Base-by-base conservation (phyloP, 768 basidiomycete genomes). In the Phylloporus sp. region DNA sequence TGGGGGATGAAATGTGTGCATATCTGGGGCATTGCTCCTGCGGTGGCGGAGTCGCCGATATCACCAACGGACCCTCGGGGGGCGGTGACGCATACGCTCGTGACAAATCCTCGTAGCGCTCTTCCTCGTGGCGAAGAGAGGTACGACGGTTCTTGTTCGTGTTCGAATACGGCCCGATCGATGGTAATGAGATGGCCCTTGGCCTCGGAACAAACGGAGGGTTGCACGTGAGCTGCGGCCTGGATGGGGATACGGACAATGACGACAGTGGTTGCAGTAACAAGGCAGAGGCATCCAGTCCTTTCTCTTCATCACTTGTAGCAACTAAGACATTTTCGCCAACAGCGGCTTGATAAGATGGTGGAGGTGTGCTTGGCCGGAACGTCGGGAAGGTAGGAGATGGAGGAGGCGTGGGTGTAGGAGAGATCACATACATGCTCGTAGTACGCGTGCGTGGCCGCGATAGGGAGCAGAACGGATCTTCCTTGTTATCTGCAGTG, bases 51-150 rank as follows among this genome's bases (percentile, higher is more conserved):
- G 57, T 22, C 24, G 57, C 47, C 6, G 62, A 44, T 32, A 68
- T 18, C 12, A 58, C 47, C 11, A 68, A 18, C 2, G 67, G 69
- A 6, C 66, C 65, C 7, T 57, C 58, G 2, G 69, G 60, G 22
- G 69, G 65, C 48, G 67, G 67, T 12, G 55, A 58, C 32, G 64
- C 64, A 40, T 68, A 68, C 13, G 58, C 56, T 40, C 56, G 67
- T 6, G 67, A 69, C 41, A 70, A 42, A 48, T 68, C 67, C 35
- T 68, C 57, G 32, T 35, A 69, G 12, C 16, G 56, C 48, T 58
- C 61, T n/a, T 62, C 58, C 11, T 40, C 45, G 28, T 49, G 46
- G 34, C 35, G n/a, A 13, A 35, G 36, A n/a, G 63, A 68, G 13
- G 50, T 53, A 26, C 58, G 54, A 49, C 54, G 59, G 13, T 52